These are phyloP conservation scores for Penicillium sp. DNA, from an alignment of 2,329 filamentous ascomycete species.

Conservation along the genomic window DNA sequence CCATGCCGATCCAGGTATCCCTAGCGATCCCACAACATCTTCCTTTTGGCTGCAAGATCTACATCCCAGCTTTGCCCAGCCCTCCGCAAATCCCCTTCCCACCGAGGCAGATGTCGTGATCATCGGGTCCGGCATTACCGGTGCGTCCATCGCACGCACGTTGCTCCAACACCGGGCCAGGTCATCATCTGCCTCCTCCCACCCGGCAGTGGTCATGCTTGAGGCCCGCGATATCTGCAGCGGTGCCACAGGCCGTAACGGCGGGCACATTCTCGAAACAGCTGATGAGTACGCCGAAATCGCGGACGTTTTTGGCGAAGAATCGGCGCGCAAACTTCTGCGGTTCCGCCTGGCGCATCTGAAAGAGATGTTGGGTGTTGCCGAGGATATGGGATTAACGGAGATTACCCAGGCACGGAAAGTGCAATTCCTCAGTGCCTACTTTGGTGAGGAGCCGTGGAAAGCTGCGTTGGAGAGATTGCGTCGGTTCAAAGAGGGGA, in stretches of 20 bases:
- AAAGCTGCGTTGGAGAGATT: constrained; percentile 22
- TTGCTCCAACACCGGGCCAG: constrained; percentile 21
- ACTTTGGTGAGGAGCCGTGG: constrained; percentile 31
- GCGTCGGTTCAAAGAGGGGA: constrained; percentile 27
- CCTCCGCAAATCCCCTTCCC: constrained; percentile 23
- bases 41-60: constrained; percentile 37
- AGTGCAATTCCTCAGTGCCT: constrained; percentile 32
- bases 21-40: constrained; percentile 31
- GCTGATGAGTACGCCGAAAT: constrained; percentile 28
- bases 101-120: constrained; percentile 31
- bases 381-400: constrained; percentile 24
- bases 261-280: constrained; percentile 35
- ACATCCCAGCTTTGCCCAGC: constrained; percentile 26
- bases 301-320: constrained; percentile 19
- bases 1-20: constrained; percentile 31
- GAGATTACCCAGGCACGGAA: constrained; percentile 28
- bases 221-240: constrained; percentile 36
- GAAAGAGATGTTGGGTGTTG: constrained; percentile 23
- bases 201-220: constrained; percentile 28
- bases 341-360: constrained; percentile 30
- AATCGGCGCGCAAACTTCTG: constrained; percentile 24
- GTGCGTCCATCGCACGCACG: constrained; percentile 27
- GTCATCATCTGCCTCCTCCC: constrained; percentile 1
- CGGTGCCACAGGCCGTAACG: constrained; percentile 39
- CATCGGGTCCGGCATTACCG: constrained; percentile 36